Evolutionary conservation across 1,284 basidiomycete species (phyloP).

Genomic region (Cutaneotrichosporon sp.): DNA sequence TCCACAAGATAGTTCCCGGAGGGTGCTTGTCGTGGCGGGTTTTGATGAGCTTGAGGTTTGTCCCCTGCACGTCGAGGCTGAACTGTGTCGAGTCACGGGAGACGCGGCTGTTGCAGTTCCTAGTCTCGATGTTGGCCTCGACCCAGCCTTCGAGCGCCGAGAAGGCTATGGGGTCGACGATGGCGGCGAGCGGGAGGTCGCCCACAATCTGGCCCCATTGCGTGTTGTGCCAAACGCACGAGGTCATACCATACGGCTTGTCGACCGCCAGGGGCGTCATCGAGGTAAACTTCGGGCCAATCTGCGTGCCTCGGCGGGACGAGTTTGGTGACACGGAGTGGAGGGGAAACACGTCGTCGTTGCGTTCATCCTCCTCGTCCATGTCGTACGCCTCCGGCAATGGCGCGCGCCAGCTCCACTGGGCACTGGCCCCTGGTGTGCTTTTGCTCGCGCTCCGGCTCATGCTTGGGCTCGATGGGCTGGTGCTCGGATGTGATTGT

Average conservation of each 20-base stretch:
- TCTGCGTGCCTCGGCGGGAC: background rate
- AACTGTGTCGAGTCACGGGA: conserved; percentile 12
- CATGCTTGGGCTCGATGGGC: background rate
- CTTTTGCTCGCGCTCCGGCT: background rate
- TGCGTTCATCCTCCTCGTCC: background rate
- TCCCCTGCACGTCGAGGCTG: conserved; percentile 3
- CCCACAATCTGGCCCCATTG: conserved; percentile 30
- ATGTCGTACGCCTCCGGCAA: background rate
- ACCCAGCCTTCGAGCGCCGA: conserved; percentile 35
- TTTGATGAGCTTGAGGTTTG: conserved; percentile 15
- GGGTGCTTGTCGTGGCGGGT: conserved; percentile 8
- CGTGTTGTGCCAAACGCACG: conserved; percentile 34
- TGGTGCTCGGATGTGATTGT: background rate
- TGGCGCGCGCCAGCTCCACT: conserved; percentile 5
- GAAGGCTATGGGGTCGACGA: conserved; percentile 25
- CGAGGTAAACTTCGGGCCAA: background rate
- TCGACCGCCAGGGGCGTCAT: background rate
- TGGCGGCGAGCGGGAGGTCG: conserved; percentile 28
- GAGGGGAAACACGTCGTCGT: background rate
- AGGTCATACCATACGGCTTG: background rate
- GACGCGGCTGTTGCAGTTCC: background rate
- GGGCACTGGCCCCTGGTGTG: background rate
- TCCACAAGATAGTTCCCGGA: conserved; percentile 1
- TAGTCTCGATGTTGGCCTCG: conserved; percentile 22
- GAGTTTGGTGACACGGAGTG: background rate